Evolutionary conservation across 148 eudicot genomes (phyloP).

Genomic region (Amaranthus hypochondriacus): DNA sequence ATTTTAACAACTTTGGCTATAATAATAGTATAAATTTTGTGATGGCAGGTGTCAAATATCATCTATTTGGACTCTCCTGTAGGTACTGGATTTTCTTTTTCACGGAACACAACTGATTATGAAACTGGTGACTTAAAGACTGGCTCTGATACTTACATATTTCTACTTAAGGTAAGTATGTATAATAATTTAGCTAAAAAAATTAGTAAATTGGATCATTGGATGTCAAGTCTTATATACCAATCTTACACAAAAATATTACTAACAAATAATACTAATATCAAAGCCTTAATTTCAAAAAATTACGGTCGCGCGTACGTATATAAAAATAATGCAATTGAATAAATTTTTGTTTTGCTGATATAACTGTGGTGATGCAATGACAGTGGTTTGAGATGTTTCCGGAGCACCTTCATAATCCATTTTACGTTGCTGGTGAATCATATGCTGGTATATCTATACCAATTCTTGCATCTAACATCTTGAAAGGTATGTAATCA

Average conservation of each 20-base stretch:
- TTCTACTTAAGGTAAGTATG: slow-evolving; percentile 31
- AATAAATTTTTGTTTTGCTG: too few species aligned
- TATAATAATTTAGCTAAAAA: too few species aligned
- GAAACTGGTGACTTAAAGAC: slow-evolving; percentile 34
- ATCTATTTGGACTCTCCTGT: slow-evolving; percentile 44
- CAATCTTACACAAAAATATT: too few species aligned
- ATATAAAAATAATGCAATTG: too few species aligned
- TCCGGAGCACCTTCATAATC: slow-evolving; percentile 26
- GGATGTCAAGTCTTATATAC: too few species aligned
- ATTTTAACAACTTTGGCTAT: too few species aligned
- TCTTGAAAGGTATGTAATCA: slow-evolving; percentile 30
- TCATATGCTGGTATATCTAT: slow-evolving; percentile 42
- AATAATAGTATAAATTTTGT: not conserved
- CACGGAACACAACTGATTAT: slow-evolving; percentile 26
- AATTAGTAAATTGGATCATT: too few species aligned
- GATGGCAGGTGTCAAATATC: slow-evolving; percentile 33
- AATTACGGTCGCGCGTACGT: too few species aligned
- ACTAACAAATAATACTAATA: too few species aligned
- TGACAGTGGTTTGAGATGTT: slow-evolving; percentile 33
- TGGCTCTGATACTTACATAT: slow-evolving; percentile 31
- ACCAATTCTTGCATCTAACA: slow-evolving; percentile 37
- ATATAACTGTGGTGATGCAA: slow-evolving; percentile 1
- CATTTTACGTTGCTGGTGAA: slow-evolving; percentile 41
- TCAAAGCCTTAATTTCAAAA: too few species aligned
- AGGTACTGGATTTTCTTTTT: slow-evolving; percentile 36